Conservation (phyloP, 495 filamentous ascomycete species). For the Aspergillus mulundensis region DNA sequence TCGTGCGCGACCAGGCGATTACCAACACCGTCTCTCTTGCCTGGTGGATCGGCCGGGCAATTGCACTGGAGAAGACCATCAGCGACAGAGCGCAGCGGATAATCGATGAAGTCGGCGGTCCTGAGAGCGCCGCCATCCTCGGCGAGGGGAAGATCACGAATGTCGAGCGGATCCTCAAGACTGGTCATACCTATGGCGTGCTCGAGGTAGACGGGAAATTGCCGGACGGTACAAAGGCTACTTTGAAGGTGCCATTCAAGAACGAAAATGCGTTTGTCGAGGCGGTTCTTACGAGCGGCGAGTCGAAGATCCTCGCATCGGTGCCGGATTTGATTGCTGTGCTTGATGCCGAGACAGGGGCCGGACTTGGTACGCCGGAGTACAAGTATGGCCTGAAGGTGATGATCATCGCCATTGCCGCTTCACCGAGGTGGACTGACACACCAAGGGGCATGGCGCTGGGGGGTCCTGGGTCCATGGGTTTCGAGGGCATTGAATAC, state of each 20-base stretch:
- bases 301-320: slow-evolving; percentile 47
- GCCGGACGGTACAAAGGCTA: slow-evolving; percentile 40
- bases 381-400: slow-evolving; percentile 58
- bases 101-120: slow-evolving; percentile 52
- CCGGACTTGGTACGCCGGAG: slow-evolving; percentile 57
- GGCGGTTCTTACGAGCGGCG: slow-evolving; percentile 26
- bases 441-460: slow-evolving; percentile 30
- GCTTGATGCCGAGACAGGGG: slow-evolving; percentile 56
- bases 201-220: slow-evolving; percentile 42
- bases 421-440: slow-evolving; percentile 53
- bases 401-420: slow-evolving; percentile 52
- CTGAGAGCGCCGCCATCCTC: slow-evolving; percentile 47
- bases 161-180: slow-evolving; percentile 47
- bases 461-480: slow-evolving; percentile 30
- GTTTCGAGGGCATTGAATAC: slow-evolving; percentile 30
- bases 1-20: slow-evolving; percentile 28
- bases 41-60: slow-evolving; percentile 47
- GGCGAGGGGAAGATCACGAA: slow-evolving; percentile 59
- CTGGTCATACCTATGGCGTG: slow-evolving; percentile 31
- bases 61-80: slow-evolving; percentile 42
- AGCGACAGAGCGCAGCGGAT: slow-evolving; percentile 51
- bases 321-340: slow-evolving; percentile 60
- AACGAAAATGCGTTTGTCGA: slow-evolving; percentile 61
- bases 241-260: slow-evolving; percentile 49
- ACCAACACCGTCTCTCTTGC: slow-evolving; percentile 39